Conservation (phyloP, 106 monocot genomes). For the Hemerocallis citrina region DNA sequence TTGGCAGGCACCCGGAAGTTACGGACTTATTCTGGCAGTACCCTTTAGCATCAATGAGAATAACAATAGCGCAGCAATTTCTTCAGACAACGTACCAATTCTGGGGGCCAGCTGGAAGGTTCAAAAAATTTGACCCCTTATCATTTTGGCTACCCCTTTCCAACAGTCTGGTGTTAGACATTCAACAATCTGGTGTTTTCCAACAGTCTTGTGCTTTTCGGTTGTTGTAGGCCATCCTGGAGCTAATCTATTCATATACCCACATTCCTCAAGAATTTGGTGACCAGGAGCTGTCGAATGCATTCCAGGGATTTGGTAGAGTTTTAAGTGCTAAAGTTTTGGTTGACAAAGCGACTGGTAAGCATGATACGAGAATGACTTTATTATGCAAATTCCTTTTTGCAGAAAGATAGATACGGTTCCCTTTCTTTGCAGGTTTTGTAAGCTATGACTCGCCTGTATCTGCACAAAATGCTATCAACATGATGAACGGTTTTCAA, state of each 20-base stretch:
- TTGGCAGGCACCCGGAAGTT: constrained; percentile 53
- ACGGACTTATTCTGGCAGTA: constrained; percentile 84
- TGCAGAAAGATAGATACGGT: too few relatives aligned
- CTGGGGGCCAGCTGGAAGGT: constrained; percentile 81
- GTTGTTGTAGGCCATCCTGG: constrained; percentile 63
- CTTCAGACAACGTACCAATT: constrained; percentile 28
- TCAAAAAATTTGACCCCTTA: too few relatives aligned
- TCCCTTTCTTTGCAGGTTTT: constrained; percentile 46
- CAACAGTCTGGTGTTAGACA: too few relatives aligned
- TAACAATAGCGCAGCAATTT: constrained; percentile 20
- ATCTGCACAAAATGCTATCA: constrained; percentile 69
- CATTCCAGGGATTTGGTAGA: constrained; percentile 75
- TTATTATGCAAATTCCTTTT: constrained; percentile 21
- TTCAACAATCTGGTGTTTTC: background rate
- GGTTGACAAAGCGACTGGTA: constrained; percentile 85
- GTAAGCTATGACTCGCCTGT: constrained; percentile 79
- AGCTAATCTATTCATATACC: constrained; percentile 92
- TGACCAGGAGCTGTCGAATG: constrained; percentile 76
- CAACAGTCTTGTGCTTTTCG: background rate
- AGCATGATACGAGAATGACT: constrained; percentile 95
- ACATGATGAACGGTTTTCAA: constrained; percentile 73
- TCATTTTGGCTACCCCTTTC: too few relatives aligned
- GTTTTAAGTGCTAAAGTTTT: constrained; percentile 90
- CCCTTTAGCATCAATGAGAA: constrained; percentile 67
- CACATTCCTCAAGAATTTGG: constrained; percentile 90